A percentile compares a stretch with the other conserved stretches of the same genome.
Evolutionary conservation across 2,329 filamentous ascomycete genomes (phyloP).

Genomic region (Ciborinia camelliae): DNA sequence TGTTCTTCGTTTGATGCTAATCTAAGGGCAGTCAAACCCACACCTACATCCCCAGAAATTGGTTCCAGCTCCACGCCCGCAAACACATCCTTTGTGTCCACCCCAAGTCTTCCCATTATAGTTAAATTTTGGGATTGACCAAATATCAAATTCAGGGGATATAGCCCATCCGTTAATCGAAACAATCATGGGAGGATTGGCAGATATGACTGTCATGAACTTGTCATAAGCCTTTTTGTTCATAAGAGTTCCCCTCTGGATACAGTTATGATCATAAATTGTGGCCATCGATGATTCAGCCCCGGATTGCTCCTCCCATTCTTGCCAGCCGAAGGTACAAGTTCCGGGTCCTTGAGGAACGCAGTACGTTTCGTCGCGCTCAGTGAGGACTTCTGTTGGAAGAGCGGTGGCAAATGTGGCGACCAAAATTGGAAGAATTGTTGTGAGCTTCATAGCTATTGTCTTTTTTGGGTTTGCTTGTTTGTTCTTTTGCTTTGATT

Average conservation of each 20-base stretch:
- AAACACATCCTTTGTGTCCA: neutral
- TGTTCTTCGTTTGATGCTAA: neutral
- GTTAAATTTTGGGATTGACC: neutral
- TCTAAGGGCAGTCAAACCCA: neutral
- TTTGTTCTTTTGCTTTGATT: neutral
- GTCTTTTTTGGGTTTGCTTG: neutral
- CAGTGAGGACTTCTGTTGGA: neutral
- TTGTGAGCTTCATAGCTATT: neutral
- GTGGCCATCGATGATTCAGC: neutral
- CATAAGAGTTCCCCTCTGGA: slow-evolving; percentile 37
- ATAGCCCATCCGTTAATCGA: slow-evolving; percentile 2
- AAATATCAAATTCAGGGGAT: neutral
- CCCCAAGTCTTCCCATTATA: neutral
- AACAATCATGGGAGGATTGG: neutral
- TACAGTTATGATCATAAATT: slow-evolving; percentile 6
- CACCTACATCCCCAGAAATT: slow-evolving; percentile 9
- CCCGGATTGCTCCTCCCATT: too few species aligned
- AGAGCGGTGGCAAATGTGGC: neutral
- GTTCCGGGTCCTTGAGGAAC: neutral
- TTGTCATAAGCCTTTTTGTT: neutral
- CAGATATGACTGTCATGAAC: slow-evolving; percentile 3
- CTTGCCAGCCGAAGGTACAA: slow-evolving; percentile 6
- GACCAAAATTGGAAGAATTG: neutral
- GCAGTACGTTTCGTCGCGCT: neutral
- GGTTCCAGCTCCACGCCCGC: neutral